Evolutionary conservation across 169 alveolate species (phyloP).

Genomic region (Cryptosporidium ubiquitum): DNA sequence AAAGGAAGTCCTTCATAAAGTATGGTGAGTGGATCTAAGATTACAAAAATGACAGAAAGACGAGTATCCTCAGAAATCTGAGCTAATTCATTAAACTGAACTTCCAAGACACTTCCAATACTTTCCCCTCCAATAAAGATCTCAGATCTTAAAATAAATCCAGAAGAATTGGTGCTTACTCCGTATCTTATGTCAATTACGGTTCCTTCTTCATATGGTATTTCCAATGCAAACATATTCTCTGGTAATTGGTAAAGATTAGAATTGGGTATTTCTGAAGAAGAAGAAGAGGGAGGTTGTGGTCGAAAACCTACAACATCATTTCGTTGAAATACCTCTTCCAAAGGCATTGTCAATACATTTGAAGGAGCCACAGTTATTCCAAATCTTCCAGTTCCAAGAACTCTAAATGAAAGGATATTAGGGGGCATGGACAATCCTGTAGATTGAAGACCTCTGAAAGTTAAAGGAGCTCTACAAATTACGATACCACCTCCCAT

Average conservation of each 20-base stretch:
- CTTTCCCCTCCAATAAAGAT: constrained; percentile 89
- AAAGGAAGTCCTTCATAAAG: constrained; percentile 85
- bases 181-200: constrained; percentile 72
- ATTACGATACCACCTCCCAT: constrained; percentile 89
- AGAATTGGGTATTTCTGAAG: constrained; percentile 69
- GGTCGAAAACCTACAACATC: constrained; percentile 92
- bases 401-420: constrained; percentile 83
- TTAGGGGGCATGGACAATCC: constrained; percentile 79
- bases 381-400: constrained; percentile 90
- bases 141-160: constrained; percentile 84
- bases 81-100: constrained; percentile 86
- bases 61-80: constrained; percentile 86
- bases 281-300: constrained; percentile 80
- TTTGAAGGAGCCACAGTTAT: constrained; percentile 93
- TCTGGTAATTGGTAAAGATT: constrained; percentile 24
- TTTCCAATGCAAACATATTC: constrained; percentile 62
- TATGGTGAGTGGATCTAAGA: constrained; percentile 85
- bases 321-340: constrained; percentile 89
- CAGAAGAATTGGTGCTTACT: constrained; percentile 60
- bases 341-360: constrained; percentile 84
- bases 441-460: constrained; percentile 81
- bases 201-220: constrained; percentile 51
- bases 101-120: constrained; percentile 91
- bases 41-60: constrained; percentile 88
- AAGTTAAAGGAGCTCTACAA: constrained; percentile 87